Evolutionary conservation across 2,329 filamentous ascomycete genomes (phyloP).

Genomic region (Penicillium brasilianum): DNA sequence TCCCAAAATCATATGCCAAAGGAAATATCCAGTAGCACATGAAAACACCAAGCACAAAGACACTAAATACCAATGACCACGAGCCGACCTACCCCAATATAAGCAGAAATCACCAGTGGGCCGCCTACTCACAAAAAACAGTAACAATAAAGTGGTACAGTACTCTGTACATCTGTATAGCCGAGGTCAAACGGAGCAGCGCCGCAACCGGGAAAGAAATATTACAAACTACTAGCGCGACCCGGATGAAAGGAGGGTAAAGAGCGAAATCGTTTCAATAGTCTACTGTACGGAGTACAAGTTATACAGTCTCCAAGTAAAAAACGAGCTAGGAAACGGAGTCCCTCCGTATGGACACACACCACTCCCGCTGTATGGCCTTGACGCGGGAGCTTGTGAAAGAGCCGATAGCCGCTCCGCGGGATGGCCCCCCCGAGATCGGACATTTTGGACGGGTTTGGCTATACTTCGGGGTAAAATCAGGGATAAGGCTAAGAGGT

Average conservation of each 20-base stretch:
- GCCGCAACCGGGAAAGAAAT: slow-evolving; percentile 1
- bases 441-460: slow-evolving; percentile 13
- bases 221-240: not conserved
- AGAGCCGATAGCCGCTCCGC: slow-evolving; percentile 26
- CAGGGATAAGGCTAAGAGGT: not conserved
- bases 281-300: too few relatives aligned
- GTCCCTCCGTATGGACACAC: not conserved
- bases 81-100: too few relatives aligned
- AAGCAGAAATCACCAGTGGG: not conserved
- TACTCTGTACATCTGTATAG: not conserved
- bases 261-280: too few relatives aligned
- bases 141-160: too few relatives aligned
- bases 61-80: too few relatives aligned
- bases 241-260: slow-evolving; percentile 4
- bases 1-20: not conserved
- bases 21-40: not conserved
- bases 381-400: slow-evolving; percentile 7
- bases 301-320: too few relatives aligned
- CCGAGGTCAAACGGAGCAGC: slow-evolving; percentile 9
- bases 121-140: not conserved
- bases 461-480: too few relatives aligned
- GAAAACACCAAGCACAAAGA: not conserved
- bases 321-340: not conserved
- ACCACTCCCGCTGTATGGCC: too few relatives aligned
- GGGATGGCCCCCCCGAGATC: slow-evolving; percentile 23